phyloP scores from a whole-genome alignment of 495 filamentous ascomycete species.

The Stereocaulon alpinum region DNA sequence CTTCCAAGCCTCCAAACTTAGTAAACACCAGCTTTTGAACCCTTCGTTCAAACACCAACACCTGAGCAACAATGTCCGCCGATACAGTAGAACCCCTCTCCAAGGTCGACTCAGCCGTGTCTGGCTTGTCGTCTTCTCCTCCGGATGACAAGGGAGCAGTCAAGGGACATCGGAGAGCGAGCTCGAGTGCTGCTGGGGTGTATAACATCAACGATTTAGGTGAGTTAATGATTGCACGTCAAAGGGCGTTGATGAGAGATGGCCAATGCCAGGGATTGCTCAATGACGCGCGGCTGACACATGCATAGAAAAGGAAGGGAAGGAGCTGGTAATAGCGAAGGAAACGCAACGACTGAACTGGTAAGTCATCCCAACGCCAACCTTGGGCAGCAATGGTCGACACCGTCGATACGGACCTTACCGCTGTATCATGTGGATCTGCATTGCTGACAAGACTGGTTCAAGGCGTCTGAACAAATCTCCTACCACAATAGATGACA shows the following conservation, averaged over 20 bases:
- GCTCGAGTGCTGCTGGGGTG: slow-evolving; percentile 57
- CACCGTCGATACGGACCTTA: neutral
- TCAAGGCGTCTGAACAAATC: slow-evolving; percentile 84
- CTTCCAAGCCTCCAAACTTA: slow-evolving; percentile 9
- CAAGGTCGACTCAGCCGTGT: slow-evolving; percentile 81
- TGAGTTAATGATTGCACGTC: slow-evolving; percentile 32
- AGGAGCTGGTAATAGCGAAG: slow-evolving; percentile 65
- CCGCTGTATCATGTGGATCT: neutral
- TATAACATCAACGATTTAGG: slow-evolving; percentile 80
- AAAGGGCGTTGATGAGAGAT: neutral
- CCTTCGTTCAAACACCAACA: slow-evolving; percentile 7
- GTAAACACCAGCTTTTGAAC: neutral
- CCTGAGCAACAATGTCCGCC: slow-evolving; percentile 47
- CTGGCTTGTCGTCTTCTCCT: slow-evolving; percentile 59
- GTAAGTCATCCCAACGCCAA: slow-evolving; percentile 40
- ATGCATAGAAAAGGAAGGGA: slow-evolving; percentile 57
- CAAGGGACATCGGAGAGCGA: slow-evolving; percentile 51
- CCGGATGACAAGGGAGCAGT: slow-evolving; percentile 42
- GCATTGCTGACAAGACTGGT: neutral
- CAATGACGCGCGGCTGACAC: slow-evolving; percentile 21
- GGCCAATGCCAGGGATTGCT: neutral
- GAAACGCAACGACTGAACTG: slow-evolving; percentile 87
- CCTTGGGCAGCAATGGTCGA: neutral
- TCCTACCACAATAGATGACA: slow-evolving; percentile 63
- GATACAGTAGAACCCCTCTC: slow-evolving; percentile 42